These are phyloP conservation scores for Nemania sp. DNA, from an alignment of 2,329 filamentous ascomycete genomes.

Conservation along the genomic window DNA sequence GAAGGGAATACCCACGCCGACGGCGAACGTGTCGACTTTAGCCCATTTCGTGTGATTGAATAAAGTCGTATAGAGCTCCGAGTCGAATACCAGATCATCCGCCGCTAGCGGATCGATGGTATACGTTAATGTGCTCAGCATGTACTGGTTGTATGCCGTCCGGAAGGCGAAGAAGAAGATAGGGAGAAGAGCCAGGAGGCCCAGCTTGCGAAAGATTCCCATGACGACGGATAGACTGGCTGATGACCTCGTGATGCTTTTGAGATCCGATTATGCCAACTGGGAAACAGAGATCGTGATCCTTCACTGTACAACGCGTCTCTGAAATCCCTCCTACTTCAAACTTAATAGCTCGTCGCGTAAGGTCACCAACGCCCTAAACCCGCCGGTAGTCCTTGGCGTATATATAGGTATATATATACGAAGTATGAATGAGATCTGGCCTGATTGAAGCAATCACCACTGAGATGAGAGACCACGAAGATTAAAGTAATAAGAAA, in stretches of 20 bases:
- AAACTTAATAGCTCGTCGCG: background rate
- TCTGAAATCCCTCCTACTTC: no score
- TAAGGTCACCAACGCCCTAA: background rate
- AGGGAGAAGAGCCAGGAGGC: constrained; percentile 17
- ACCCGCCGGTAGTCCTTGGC: background rate
- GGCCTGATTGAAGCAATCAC: constrained; percentile 21
- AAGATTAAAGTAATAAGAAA: constrained; percentile 23
- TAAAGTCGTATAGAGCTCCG: constrained; percentile 24
- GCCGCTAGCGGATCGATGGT: constrained; percentile 23
- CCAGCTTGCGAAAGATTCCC: constrained; percentile 25
- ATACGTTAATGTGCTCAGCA: constrained; percentile 23
- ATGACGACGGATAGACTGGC: no score
- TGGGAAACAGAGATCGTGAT: background rate
- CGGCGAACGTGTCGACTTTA: constrained; percentile 24
- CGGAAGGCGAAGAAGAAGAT: constrained; percentile 17
- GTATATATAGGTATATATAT: no score
- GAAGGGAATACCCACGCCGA: constrained; percentile 23
- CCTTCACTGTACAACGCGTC: background rate
- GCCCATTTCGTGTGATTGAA: constrained; percentile 26
- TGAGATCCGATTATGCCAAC: no score
- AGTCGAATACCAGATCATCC: constrained; percentile 25
- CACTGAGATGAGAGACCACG: constrained; percentile 12
- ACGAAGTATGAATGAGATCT: no score
- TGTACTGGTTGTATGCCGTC: constrained; percentile 22
- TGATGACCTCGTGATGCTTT: no score